Evolutionary conservation across 2,329 filamentous ascomycete species (phyloP), one percentile per base, ranked within the genome.

Genomic region (Colletotrichum sp.): DNA sequence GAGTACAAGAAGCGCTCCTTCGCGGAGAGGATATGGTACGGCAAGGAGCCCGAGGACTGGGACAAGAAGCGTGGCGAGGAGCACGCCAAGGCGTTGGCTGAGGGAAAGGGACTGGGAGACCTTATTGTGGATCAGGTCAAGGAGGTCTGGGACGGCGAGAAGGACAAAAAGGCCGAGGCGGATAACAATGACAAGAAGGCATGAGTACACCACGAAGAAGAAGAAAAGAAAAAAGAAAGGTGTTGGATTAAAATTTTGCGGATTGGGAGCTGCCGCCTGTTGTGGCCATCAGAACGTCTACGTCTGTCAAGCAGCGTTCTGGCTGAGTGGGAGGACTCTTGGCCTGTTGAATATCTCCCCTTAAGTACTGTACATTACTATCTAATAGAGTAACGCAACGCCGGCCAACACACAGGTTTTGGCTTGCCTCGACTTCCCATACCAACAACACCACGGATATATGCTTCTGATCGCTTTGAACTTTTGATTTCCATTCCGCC

Each of bases 21-120:
- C 65, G 81, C 91, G 71, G 84, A 88, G 77, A 86, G 86, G 78
- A 81, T 92, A 18, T 93, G 91, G 91, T 90, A 91, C 88, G 91
- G 91, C 39, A 87, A 86, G 49, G 90, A 92, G 81, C 82, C 83
- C n/a, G 86, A 88, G 60, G 86, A 89, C 78, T 92, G 90, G 90
- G 85, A 87, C 81, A 83, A 87, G 83, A 88, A 88, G 86, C 85
- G 90, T 76, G 84, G 87, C 5, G 86, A 86, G 80, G 86, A 88
- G 81, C 89, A 92, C 80, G 85, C 85, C 76, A 88, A 88, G 82
- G 90, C 89, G 73, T 81, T 92, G 52, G 86, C 89, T 68, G 88
- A 91, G 76, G 91, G 91, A 6, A 89, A 88, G 79, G 90, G 90
- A 5, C 87, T 91, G 80, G 88, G 88, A 76, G 89, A 88, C 44